Evolutionary conservation across 192 early-diverging fungal species (phyloP).

Genomic region (Paraglomus occultum): DNA sequence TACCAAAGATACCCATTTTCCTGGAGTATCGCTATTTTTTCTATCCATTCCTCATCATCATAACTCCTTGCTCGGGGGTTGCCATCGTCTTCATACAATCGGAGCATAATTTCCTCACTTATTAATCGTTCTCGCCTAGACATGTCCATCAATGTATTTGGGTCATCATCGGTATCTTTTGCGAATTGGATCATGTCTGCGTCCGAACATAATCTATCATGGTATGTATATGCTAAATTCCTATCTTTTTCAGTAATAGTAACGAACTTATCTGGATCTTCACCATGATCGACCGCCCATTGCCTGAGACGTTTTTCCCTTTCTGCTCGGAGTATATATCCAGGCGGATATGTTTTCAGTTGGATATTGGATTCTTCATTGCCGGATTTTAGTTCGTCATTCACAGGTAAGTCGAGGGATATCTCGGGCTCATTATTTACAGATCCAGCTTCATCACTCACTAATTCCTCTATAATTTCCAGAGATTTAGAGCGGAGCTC

Average conservation of each 20-base stretch:
- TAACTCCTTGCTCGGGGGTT: no score
- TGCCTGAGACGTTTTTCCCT: slow-evolving; percentile 6
- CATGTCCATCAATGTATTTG: neutral
- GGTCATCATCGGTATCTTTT: no score
- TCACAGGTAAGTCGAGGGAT: neutral
- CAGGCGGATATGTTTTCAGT: slow-evolving; percentile 1
- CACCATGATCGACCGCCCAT: slow-evolving; percentile 4
- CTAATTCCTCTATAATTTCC: slow-evolving; percentile 7
- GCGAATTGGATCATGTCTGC: no score
- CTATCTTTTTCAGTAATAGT: slow-evolving; percentile 9
- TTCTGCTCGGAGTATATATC: slow-evolving; percentile 8
- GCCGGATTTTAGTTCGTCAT: neutral
- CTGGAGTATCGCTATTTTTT: slow-evolving; percentile 13
- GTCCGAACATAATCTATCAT: neutral
- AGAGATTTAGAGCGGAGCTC: neutral
- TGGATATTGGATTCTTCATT: neutral
- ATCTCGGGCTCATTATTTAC: slow-evolving; percentile 1
- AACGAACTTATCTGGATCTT: slow-evolving; percentile 2
- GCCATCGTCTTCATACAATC: neutral
- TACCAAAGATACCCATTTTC: neutral
- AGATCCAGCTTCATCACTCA: neutral
- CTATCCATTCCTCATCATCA: slow-evolving; percentile 1
- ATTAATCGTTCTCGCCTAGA: slow-evolving; percentile 1
- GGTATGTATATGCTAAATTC: neutral
- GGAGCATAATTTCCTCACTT: neutral